Base-by-base conservation (phyloP, 306 rosid species). In the Dalbergia oliveri region DNA sequence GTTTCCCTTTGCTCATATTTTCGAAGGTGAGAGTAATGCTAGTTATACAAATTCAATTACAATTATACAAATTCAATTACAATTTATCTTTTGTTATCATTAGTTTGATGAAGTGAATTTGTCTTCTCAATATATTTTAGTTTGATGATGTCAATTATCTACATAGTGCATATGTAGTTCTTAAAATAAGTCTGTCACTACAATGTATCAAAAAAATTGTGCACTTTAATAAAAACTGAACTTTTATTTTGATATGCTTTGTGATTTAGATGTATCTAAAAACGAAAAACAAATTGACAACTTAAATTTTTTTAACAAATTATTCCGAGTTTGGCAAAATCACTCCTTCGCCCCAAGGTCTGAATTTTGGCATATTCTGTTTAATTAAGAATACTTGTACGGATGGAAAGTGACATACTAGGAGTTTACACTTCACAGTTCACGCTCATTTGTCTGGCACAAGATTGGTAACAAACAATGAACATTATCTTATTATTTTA, bases 371-470 rank as follows among this genome's bases (percentile, higher is more conserved):
- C 11, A 34, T 49, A 44, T 31, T 76, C 23, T 21, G 23, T 21
- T 8, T 35, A 76, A 65, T 50, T 8, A 3, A 9, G 15, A 54
- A 66, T 41, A 41, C 26, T 34, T 35, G 49, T 58, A 81, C 66
- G 71, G 80, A 21, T 23, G 11, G 76, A 59, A 47, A 35, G 33
- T 34, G 70, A 73, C 80, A 23, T 9, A n/a, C 64, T 13, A 13
- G 11, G 5, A 57, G 69, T 59, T 60, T 60, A 75, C 69, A 49
- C 35, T 50, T 37, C 41, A 26, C 31, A 26, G 3, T 57, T 35
- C 23, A 8, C 23, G 0, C 26, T 66, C 10, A 14, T 19, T 66
- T 54, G 80, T 66, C 21, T 4, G 18, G 15, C 37, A 58, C 13
- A 39, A 13, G 18, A 37, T 47, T 3, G 39, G 13, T 31, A 43